phyloP scores from a whole-genome alignment of 1,284 basidiomycete species.

The Mycosarcoma mackinlayi region DNA sequence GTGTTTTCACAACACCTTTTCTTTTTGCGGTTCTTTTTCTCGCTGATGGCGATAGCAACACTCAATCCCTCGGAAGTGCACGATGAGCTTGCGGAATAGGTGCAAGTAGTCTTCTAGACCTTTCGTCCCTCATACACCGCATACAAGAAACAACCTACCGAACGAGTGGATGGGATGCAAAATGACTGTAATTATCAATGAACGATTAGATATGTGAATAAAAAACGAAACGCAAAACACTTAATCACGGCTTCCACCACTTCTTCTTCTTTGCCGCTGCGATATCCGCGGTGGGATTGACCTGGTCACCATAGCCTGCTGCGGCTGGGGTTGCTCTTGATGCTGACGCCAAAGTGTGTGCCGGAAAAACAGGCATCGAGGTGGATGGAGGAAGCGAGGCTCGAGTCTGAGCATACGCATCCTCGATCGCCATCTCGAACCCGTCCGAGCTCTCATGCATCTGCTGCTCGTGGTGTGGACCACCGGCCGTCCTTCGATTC shows the following conservation, averaged over 20 bases:
- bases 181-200: background rate
- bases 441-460: conserved; percentile 25
- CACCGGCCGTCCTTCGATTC: conserved; percentile 3
- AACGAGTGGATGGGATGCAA: too few relatives aligned
- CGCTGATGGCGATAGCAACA: too few relatives aligned
- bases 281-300: background rate
- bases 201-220: background rate
- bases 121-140: too few relatives aligned
- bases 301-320: conserved; percentile 1
- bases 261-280: conserved; percentile 33
- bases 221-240: background rate
- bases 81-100: too few relatives aligned
- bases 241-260: conserved; percentile 30
- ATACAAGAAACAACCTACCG: too few relatives aligned
- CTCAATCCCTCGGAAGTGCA: too few relatives aligned
- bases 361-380: conserved; percentile 17
- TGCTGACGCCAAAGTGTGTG: background rate
- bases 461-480: background rate
- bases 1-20: too few relatives aligned
- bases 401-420: conserved; percentile 33
- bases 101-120: too few relatives aligned
- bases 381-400: conserved; percentile 24
- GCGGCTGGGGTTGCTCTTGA: background rate
- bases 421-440: conserved; percentile 18
- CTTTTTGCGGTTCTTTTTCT: too few relatives aligned